phyloP scores from a whole-genome alignment of 2,329 filamentous ascomycete species.

The Colletotrichum higginsianum region DNA sequence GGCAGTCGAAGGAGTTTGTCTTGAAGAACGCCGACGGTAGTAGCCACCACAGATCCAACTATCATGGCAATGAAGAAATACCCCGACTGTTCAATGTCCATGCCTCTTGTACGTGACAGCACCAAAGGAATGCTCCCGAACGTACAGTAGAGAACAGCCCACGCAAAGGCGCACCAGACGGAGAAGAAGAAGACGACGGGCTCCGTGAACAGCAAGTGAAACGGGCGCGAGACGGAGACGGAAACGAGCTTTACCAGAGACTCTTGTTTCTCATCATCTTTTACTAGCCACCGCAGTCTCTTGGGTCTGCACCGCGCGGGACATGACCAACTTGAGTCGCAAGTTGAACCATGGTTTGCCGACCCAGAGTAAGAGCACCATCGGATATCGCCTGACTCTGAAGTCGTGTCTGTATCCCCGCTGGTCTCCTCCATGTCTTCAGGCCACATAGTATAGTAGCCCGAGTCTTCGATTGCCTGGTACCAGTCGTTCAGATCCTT shows the following conservation, averaged over 20 bases:
- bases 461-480: slow-evolving; percentile 76
- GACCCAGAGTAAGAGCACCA: slow-evolving; percentile 8
- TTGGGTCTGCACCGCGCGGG: slow-evolving; percentile 16
- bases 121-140: slow-evolving; percentile 87
- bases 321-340: slow-evolving; percentile 15
- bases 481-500: slow-evolving; percentile 84
- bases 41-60: slow-evolving; percentile 76
- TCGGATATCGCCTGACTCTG: slow-evolving; percentile 29
- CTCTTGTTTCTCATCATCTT: slow-evolving; percentile 81
- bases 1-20: slow-evolving; percentile 73
- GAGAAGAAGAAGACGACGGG: slow-evolving; percentile 89
- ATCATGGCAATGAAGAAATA: slow-evolving; percentile 77
- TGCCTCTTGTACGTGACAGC: slow-evolving; percentile 77
- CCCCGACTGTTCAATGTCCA: slow-evolving; percentile 75
- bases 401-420: slow-evolving; percentile 18
- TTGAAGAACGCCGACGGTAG: slow-evolving; percentile 79
- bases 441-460: slow-evolving; percentile 66
- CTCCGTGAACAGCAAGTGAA: slow-evolving; percentile 82
- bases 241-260: slow-evolving; percentile 78
- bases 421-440: slow-evolving; percentile 37
- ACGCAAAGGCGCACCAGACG: slow-evolving; percentile 90
- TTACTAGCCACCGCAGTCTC: slow-evolving; percentile 85
- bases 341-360: slow-evolving; percentile 23
- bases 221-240: slow-evolving; percentile 83
- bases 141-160: slow-evolving; percentile 89